Evolutionary conservation across 148 eudicot species (phyloP).

Genomic region (Rhododendron ovatum): DNA sequence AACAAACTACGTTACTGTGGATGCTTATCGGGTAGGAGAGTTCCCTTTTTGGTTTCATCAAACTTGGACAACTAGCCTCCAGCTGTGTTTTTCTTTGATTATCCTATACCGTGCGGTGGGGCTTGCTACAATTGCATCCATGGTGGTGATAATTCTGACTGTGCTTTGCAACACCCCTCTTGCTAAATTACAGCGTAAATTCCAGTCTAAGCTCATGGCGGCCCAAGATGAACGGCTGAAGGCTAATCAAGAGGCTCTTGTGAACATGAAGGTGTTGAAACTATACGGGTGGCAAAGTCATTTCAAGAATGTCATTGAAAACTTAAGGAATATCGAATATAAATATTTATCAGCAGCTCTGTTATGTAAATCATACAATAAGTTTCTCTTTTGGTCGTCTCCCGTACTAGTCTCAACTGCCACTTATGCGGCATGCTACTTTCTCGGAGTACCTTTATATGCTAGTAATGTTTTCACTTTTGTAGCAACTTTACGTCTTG

Average conservation of each 20-base stretch:
- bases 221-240: slow-evolving; percentile 55
- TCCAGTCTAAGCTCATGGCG: slow-evolving; percentile 47
- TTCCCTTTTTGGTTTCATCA: slow-evolving; percentile 76
- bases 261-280: slow-evolving; percentile 82
- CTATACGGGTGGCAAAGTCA: slow-evolving; percentile 88
- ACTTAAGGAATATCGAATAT: slow-evolving; percentile 51
- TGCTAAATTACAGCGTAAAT: slow-evolving; percentile 41
- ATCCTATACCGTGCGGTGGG: slow-evolving; percentile 41
- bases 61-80: slow-evolving; percentile 53
- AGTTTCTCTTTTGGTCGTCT: slow-evolving; percentile 70
- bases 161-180: slow-evolving; percentile 62
- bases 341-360: slow-evolving; percentile 65
- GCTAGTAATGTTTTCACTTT: slow-evolving; percentile 91
- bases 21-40: slow-evolving; percentile 73
- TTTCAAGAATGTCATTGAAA: slow-evolving; percentile 59
- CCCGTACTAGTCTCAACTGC: slow-evolving; percentile 80
- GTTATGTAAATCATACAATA: slow-evolving; percentile 49
- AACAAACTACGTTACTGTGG: slow-evolving; percentile 58
- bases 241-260: slow-evolving; percentile 51
- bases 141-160: slow-evolving; percentile 45
- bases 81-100: slow-evolving; percentile 45
- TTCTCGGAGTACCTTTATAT: slow-evolving; percentile 54
- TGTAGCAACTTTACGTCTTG: slow-evolving; percentile 78
- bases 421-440: slow-evolving; percentile 77
- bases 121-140: slow-evolving; percentile 39